Base-by-base conservation (phyloP, 805 yeast species). In the Cyberlindnera veronae region DNA sequence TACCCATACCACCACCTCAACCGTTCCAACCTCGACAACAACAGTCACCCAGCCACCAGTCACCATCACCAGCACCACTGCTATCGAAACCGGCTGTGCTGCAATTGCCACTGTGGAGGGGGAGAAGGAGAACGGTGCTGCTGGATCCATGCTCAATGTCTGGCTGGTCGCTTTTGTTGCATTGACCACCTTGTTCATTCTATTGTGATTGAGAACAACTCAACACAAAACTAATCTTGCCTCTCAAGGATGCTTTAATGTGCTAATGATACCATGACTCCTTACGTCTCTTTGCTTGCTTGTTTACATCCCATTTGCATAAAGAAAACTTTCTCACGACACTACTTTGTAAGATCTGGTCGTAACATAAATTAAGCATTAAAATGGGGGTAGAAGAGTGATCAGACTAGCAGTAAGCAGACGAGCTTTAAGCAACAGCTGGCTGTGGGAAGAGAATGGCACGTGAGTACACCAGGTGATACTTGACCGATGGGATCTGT, bases 31-130 rank as follows among this genome's bases (percentile, higher is more conserved):
- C 21, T 15, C 21, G 3, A 39, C 41, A 8, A 16, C 32, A 19
- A 39, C 36, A 10, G 16, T 38, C n/a, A 33, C 42, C 12, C 30
- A 35, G 4, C 34, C 36, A 19, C 28, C 30, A 7, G 19, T 32
- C 11, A 24, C 36, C 9, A 27, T 34, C n/a, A 32, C 27, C n/a
- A 15, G 29, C 5, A 34, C 39, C 24, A 22, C 24, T 8, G 24
- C 11, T 22, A 8, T 22, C 11, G 24, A 8, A 22, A 22, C 24
- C 10, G 24, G 10, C 24, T 22, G 24, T 22, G 24, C 24, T 22
- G 8, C 24, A 11, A 22, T 11, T 8, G 10, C 8, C 10, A 22
- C 10, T 11, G 8, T 22, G 8, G 24, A 22, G 24, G 24, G 8
- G 8, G 24, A 22, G 24, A 8, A 22, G 24, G 24, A 22, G 10